Evolutionary conservation across 2,329 filamentous ascomycete genomes (phyloP), one percentile per base, ranked within the genome.

Genomic region (Diaporthe longicolla): DNA sequence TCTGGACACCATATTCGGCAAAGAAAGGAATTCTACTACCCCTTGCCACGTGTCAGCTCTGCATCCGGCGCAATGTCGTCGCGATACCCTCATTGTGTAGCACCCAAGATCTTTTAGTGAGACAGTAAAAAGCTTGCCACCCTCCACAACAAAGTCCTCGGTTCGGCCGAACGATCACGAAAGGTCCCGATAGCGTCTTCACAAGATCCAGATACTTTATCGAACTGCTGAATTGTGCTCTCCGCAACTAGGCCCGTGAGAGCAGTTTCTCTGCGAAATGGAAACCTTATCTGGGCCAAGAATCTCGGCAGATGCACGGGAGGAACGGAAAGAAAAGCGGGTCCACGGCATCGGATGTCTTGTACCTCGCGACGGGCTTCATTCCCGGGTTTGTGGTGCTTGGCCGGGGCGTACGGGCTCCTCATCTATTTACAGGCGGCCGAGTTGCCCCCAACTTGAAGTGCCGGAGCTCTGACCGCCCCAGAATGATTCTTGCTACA

Each of bases 241-340:
- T 52, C 29, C 45, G 32, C 63, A 52, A 17, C 29, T n/a, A 17
- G 45, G 48, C 21, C 45, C 63, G 26, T 48, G 21, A 29, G n/a
- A 66, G 63, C 29, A 52, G 63, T 48, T 17, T n/a, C 45, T 37
- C 63, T 66, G 21, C 63, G 45, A 17, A 19, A 26, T 0, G 8
- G 21, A 52, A 66, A 66, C 19, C 15, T 15, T 68, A 68, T 68
- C 63, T 50, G n/a, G 32, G 32, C 48, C n/a, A 68, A 40, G 63
- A 3, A 52, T 52, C 63, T 66, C 32, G 45, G 63, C 45, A 52
- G 45, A 54, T 54, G 37, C 32, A 32, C 45, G 48, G 48, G 17
- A 26, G 9, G 13, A 4, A 13, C 63, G 63, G 63, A 37, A 54
- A 9, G 8, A 1, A 40, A 26, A 54, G 63, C 45, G 48, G 32